Conservation (phyloP, 2,329 filamentous ascomycete species). For the Claviceps sp. region DNA sequence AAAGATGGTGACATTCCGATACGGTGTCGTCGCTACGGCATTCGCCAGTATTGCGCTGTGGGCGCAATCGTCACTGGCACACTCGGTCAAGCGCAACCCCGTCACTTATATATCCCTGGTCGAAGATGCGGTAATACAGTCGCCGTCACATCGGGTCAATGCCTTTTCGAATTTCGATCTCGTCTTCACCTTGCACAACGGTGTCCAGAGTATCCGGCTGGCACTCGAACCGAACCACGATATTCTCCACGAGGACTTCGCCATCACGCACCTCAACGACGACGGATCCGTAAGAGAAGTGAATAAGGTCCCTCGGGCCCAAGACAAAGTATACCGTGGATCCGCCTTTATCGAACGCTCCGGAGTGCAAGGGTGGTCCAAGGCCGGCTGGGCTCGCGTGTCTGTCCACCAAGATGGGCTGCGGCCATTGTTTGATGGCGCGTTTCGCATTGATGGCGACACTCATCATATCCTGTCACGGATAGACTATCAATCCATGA, state of each 20-base stretch:
- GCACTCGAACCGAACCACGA: constrained; percentile 83
- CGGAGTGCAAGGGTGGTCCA: constrained; percentile 53
- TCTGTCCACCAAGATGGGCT: constrained; percentile 63
- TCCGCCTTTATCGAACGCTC: constrained; percentile 54
- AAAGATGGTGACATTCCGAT: constrained; percentile 15
- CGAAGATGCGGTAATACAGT: constrained; percentile 63
- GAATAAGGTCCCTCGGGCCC: constrained; percentile 58
- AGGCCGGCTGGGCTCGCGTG: constrained; percentile 78
- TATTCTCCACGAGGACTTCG: constrained; percentile 64
- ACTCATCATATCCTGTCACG: constrained; percentile 77
- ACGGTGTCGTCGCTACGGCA: constrained; percentile 10
- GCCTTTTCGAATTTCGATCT: constrained; percentile 76
- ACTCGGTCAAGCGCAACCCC: constrained; percentile 64
- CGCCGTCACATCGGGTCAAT: constrained; percentile 65
- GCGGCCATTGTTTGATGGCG: constrained; percentile 76
- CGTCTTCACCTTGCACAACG: constrained; percentile 59
- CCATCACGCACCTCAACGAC: constrained; percentile 55
- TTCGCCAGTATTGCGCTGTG: constrained; percentile 13
- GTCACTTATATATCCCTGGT: constrained; percentile 61
- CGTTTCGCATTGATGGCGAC: constrained; percentile 68
- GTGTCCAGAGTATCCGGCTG: constrained; percentile 59
- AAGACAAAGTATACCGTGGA: constrained; percentile 78
- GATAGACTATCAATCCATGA: constrained; percentile 60
- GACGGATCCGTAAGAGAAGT: constrained; percentile 55
- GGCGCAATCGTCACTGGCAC: constrained; percentile 27